A percentile compares a stretch with the other conserved stretches of the same genome.
Conservation (phyloP, 768 basidiomycete species). For the Boletus bicolor region DNA sequence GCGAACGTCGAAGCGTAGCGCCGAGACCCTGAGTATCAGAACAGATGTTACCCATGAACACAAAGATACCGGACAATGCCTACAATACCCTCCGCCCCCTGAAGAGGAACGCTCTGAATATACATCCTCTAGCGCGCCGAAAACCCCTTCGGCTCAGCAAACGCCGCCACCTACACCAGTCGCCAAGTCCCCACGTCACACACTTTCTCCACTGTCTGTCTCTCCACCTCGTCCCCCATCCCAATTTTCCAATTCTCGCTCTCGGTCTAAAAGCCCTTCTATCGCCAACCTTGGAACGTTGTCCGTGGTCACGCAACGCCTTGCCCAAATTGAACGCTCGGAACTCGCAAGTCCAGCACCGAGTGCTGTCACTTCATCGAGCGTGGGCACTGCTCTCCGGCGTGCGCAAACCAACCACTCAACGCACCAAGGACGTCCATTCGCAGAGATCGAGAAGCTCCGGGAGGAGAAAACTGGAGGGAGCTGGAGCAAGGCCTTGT, state of each 20-base stretch:
- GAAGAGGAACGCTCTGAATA: conserved; percentile 27
- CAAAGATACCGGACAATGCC: background rate
- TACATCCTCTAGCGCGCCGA: conserved; percentile 23
- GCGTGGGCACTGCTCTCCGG: conserved; percentile 22
- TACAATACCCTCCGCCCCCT: conserved; percentile 10
- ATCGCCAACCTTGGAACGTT: conserved; percentile 57
- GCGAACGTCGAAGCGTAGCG: background rate
- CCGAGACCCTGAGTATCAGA: conserved; percentile 9
- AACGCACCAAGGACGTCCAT: conserved; percentile 13
- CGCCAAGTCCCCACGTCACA: conserved; percentile 23
- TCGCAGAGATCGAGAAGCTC: conserved; percentile 26
- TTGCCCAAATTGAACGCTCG: conserved; percentile 53
- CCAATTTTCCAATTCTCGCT: conserved; percentile 23
- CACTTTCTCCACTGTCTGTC: conserved; percentile 19
- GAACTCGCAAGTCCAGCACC: conserved; percentile 17
- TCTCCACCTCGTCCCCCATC: conserved; percentile 26
- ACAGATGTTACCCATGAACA: conserved; percentile 12
- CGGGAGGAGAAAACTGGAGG: conserved; percentile 4
- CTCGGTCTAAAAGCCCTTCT: conserved; percentile 50
- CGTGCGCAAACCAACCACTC: conserved; percentile 21
- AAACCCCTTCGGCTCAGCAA: conserved; percentile 2
- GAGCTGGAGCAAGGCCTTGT: background rate
- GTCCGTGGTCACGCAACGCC: conserved; percentile 65
- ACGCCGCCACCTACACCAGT: conserved; percentile 26
- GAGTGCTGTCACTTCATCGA: conserved; percentile 22